These are phyloP conservation scores for Paramecium primaurelia DNA, from an alignment of 73 alveolate species.

Conservation along the genomic window DNA sequence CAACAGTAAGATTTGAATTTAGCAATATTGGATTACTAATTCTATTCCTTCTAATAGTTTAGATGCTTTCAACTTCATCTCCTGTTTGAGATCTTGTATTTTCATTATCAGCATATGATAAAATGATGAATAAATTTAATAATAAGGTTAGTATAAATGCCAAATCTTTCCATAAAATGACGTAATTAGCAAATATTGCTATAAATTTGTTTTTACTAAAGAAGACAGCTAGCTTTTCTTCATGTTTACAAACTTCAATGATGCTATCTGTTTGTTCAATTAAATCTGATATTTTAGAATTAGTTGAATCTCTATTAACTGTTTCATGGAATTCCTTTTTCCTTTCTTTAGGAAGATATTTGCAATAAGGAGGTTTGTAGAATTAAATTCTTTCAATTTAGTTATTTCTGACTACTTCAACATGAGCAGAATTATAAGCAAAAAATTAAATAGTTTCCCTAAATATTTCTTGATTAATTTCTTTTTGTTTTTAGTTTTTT, in stretches of 20 bases:
- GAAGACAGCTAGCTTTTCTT: slow-evolving; percentile 42
- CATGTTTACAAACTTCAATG: slow-evolving; percentile 64
- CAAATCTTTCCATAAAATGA: slow-evolving; percentile 57
- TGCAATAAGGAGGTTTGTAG: slow-evolving; percentile 38
- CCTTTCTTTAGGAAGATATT: slow-evolving; percentile 48
- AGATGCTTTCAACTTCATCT: not conserved
- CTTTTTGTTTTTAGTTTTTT: not conserved
- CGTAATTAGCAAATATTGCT: slow-evolving; percentile 60
- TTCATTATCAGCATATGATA: slow-evolving; percentile 44
- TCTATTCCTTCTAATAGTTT: not conserved
- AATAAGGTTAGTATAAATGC: slow-evolving; percentile 58
- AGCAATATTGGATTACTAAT: slow-evolving; percentile 21
- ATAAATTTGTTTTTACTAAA: slow-evolving; percentile 52
- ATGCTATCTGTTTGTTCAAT: slow-evolving; percentile 43
- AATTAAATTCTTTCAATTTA: slow-evolving; percentile 53
- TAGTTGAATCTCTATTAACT: slow-evolving; percentile 63
- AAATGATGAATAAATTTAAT: slow-evolving; percentile 53
- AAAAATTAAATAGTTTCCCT: slow-evolving; percentile 46
- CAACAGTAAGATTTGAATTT: not conserved
- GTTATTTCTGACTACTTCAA: slow-evolving; percentile 52
- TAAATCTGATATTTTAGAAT: slow-evolving; percentile 59
- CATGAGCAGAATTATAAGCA: slow-evolving; percentile 46
- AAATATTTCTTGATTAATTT: slow-evolving; percentile 39
- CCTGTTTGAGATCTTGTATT: not conserved
- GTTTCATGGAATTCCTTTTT: slow-evolving; percentile 59